A percentile compares a stretch with the other conserved stretches of the same genome.
Evolutionary conservation across 2,329 filamentous ascomycete species (phyloP).

Genomic region (Fusarium sp.): DNA sequence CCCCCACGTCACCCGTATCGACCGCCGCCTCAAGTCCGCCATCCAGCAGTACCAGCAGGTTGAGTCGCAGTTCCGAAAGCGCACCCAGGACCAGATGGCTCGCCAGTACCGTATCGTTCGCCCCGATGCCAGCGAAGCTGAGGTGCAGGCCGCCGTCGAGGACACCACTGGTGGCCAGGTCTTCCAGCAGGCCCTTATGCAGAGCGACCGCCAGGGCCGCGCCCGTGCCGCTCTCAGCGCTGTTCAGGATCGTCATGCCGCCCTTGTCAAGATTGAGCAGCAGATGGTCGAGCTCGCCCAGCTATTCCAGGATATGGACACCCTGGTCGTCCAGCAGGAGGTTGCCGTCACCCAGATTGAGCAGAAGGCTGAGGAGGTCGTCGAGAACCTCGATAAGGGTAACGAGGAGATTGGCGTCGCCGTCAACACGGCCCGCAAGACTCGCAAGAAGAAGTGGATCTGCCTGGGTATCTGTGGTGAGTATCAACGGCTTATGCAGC

Average conservation of each 20-base stretch:
- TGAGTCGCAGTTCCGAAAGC: conserved; percentile 83
- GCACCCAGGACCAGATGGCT: conserved; percentile 84
- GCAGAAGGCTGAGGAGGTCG: conserved; percentile 86
- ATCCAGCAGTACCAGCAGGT: conserved; percentile 85
- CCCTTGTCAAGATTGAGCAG: conserved; percentile 90
- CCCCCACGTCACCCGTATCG: conserved; percentile 83
- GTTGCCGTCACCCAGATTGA: conserved; percentile 84
- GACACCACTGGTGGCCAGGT: conserved; percentile 79
- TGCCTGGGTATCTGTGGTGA: conserved; percentile 81
- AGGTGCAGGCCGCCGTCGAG: conserved; percentile 82
- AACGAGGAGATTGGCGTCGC: conserved; percentile 87
- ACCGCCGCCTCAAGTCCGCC: conserved; percentile 81
- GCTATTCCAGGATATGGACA: conserved; percentile 91
- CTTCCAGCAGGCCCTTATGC: conserved; percentile 88
- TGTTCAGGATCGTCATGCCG: conserved; percentile 85
- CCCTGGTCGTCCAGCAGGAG: conserved; percentile 88
- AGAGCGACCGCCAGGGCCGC: conserved; percentile 83
- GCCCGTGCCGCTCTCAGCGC: conserved; percentile 82
- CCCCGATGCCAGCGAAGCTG: conserved; percentile 81
- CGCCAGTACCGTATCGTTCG: conserved; percentile 92
- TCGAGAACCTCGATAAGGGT: conserved; percentile 85
- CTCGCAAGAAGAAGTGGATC: conserved; percentile 96
- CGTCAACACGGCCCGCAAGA: conserved; percentile 82
- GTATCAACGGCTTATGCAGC: conserved; percentile 37
- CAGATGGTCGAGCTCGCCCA: conserved; percentile 89